Evolutionary conservation across 2,329 filamentous ascomycete genomes (phyloP), one percentile per base, ranked within the genome.

Genomic region (Colletotrichum truncatum): DNA sequence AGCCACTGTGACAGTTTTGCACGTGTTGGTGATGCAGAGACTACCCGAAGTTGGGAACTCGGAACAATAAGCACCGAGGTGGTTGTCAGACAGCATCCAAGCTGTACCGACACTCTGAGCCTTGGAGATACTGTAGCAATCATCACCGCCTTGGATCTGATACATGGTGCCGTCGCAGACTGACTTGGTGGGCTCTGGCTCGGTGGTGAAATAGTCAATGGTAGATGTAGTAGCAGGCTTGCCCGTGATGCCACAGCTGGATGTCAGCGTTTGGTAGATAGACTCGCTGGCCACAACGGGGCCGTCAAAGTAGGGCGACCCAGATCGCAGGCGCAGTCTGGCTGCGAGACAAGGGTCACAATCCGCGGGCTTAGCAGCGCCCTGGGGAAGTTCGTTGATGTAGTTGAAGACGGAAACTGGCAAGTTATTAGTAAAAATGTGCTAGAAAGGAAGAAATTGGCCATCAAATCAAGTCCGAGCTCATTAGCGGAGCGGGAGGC

Each of bases 241-340:
- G 34, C 66, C 69, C 23, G 66, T 41, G 49, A 71, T 69, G 36
- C 69, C 55, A 49, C 69, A 71, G 49, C 70, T 71, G 25, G 70
- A 68, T 30, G 70, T 72, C 68, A 68, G 46, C 53, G 18, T 65
- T 30, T 69, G 52, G 52, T 70, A 72, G 6, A 68, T 23, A 3
- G 68, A 70, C 65, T 66, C 28, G 64, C 62, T 67, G 18, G 62
- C 66, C 53, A 67, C 63, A 21, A 67, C 51, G 9, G 69, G 70
- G 23, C 70, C 70, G 58, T 71, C 68, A 58, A 62, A 70, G 30
- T 68, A 71, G 14, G 70, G 70, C 14, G 70, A 71, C 6, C 69
- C 69, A 16, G 66, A 57, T n/a, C 62, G 69, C 49, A 71, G 18
- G 21, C 66, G 70, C 49, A 71, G 38, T 23, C 61, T 64, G 25